Conservation (phyloP, 108 stramenopile genomes). For the Fragilariopsis cylindrus region DNA sequence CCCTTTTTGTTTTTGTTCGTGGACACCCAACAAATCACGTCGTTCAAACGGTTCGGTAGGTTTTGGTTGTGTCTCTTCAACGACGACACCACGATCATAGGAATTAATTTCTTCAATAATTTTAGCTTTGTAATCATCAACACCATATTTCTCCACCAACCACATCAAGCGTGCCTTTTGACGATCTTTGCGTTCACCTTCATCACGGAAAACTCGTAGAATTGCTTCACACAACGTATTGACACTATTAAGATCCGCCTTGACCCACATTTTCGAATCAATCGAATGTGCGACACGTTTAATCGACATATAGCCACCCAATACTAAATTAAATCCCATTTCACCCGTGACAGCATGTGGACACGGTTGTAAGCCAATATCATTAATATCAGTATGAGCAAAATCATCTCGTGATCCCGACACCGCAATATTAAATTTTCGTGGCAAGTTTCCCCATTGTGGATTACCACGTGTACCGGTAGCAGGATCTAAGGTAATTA, state of each 20-base stretch:
- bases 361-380: conserved; percentile 84
- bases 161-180: conserved; percentile 92
- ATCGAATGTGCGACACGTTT: conserved; percentile 88
- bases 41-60: conserved; percentile 64
- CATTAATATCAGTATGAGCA: conserved; percentile 95
- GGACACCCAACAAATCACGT: conserved; percentile 90
- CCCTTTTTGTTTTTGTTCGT: conserved; percentile 85
- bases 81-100: conserved; percentile 67
- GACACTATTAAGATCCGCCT: conserved; percentile 75
- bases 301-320: conserved; percentile 94
- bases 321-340: conserved; percentile 92
- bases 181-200: conserved; percentile 83
- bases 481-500: conserved; percentile 74
- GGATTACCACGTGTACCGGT: conserved; percentile 86
- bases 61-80: conserved; percentile 56
- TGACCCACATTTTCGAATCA: conserved; percentile 84
- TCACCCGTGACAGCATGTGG: conserved; percentile 80
- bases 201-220: conserved; percentile 88
- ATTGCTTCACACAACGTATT: conserved; percentile 82
- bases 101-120: conserved; percentile 74
- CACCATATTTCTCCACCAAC: conserved; percentile 91
- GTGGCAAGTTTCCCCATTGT: conserved; percentile 85
- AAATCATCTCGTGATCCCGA: conserved; percentile 89
- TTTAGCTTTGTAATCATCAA: conserved; percentile 69
- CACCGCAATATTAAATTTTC: conserved; percentile 95